phyloP scores from a whole-genome alignment of 495 filamentous ascomycete species.

The Podospora comata region DNA sequence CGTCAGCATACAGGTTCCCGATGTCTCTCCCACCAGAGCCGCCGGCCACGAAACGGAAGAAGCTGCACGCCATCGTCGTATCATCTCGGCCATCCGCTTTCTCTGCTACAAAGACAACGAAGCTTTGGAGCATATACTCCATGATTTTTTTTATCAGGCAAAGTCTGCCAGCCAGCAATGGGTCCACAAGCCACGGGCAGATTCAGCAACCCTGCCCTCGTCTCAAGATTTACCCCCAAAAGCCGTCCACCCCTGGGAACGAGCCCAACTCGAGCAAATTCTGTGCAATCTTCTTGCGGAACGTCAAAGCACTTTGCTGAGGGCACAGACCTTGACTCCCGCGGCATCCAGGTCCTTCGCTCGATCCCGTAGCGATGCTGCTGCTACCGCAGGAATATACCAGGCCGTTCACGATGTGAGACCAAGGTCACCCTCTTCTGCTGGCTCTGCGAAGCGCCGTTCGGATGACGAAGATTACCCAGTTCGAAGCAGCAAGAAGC shows the following conservation, averaged over 20 bases:
- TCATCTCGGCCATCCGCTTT: slow-evolving; percentile 20
- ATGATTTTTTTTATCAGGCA: slow-evolving; percentile 23
- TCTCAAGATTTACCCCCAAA: slow-evolving; percentile 8
- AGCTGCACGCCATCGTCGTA: slow-evolving; percentile 14
- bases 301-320: neutral
- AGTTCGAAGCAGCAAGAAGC: neutral
- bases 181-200: slow-evolving; percentile 20
- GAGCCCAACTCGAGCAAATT: slow-evolving; percentile 20
- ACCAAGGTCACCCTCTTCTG: neutral
- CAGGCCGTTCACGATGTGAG: neutral
- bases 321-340: neutral
- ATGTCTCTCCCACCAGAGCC: slow-evolving; percentile 20
- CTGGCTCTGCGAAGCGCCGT: neutral
- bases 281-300: slow-evolving; percentile 15
- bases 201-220: slow-evolving; percentile 17
- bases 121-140: slow-evolving; percentile 15
- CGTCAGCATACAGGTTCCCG: slow-evolving; percentile 23
- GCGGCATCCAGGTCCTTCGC: neutral
- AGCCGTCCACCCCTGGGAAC: slow-evolving; percentile 17
- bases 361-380: neutral
- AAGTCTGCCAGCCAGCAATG: slow-evolving; percentile 22
- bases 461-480: slow-evolving; percentile 1
- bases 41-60: slow-evolving; percentile 17
- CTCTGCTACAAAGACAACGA: slow-evolving; percentile 17
- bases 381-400: neutral